Percentiles rank a stretch among this genome's conserved stretches.
Evolutionary conservation across 2,329 filamentous ascomycete species (phyloP).

Genomic region (Sclerotinia glacialis): DNA sequence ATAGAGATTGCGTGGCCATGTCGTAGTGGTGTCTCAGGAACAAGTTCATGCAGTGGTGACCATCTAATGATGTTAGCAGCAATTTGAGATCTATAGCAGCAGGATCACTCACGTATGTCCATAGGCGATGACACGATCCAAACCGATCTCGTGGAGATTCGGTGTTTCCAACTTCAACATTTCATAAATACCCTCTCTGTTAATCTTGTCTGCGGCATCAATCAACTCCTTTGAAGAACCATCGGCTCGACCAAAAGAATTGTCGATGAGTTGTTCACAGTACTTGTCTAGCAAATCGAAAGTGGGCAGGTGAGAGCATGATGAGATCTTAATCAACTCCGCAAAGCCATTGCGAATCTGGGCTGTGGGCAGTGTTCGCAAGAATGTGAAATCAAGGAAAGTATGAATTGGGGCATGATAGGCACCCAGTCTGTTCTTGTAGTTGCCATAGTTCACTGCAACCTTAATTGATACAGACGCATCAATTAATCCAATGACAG

Average conservation of each 20-base stretch:
- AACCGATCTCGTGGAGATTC: conserved; percentile 64
- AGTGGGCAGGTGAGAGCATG: conserved; percentile 63
- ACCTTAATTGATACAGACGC: conserved; percentile 75
- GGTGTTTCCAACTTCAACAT: conserved; percentile 73
- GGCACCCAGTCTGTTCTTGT: conserved; percentile 71
- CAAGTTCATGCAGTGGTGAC: conserved; percentile 69
- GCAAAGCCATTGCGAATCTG: conserved; percentile 73
- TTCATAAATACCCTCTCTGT: conserved; percentile 66
- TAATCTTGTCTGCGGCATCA: conserved; percentile 63
- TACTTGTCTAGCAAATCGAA: conserved; percentile 67
- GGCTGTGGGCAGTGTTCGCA: conserved; percentile 63
- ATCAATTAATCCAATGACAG: conserved; percentile 72
- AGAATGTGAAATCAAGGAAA: conserved; percentile 70
- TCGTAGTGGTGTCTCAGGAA: conserved; percentile 64
- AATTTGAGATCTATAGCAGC: too few species aligned
- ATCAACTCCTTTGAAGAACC: conserved; percentile 54
- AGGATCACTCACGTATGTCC: conserved; percentile 57
- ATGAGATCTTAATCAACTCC: conserved; percentile 73
- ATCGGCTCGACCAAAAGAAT: conserved; percentile 61
- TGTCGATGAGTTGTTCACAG: conserved; percentile 64
- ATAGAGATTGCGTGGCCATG: conserved; percentile 74
- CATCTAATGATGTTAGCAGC: conserved; percentile 36
- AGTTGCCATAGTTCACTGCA: conserved; percentile 73
- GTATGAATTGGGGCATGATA: conserved; percentile 71
- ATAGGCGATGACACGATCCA: conserved; percentile 71